phyloP scores from a whole-genome alignment of 2,329 filamentous ascomycete genomes.

The Alternaria angustiovoidea region DNA sequence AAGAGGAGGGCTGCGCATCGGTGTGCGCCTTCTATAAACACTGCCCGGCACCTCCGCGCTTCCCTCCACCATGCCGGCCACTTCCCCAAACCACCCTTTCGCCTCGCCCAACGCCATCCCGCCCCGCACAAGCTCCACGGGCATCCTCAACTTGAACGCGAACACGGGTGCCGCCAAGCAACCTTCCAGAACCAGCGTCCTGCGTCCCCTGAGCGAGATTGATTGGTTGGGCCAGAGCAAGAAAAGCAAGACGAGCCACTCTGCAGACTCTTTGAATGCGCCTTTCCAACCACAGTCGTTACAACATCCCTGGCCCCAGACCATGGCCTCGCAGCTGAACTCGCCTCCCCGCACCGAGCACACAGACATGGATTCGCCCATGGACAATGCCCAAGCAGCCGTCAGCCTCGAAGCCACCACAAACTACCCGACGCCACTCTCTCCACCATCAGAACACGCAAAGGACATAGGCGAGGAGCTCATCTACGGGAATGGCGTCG shows the following conservation, averaged over 20 bases:
- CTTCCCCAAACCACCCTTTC: slow-evolving; percentile 37
- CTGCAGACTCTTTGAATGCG: slow-evolving; percentile 22
- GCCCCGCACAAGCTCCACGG: slow-evolving; percentile 50
- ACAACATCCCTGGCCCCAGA: slow-evolving; percentile 11
- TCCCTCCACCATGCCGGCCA: slow-evolving; percentile 27
- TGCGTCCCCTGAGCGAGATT: slow-evolving; percentile 49
- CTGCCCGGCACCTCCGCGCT: slow-evolving; percentile 2
- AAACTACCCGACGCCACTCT: slow-evolving; percentile 41
- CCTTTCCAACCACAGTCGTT: slow-evolving; percentile 7
- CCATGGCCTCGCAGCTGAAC: slow-evolving; percentile 19
- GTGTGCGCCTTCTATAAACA: slow-evolving; percentile 4
- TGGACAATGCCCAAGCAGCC: slow-evolving; percentile 3
- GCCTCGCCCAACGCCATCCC: slow-evolving; percentile 52
- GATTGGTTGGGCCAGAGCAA: slow-evolving; percentile 53
- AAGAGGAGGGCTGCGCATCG: not conserved
- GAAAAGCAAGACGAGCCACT: slow-evolving; percentile 47
- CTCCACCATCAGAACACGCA: slow-evolving; percentile 35
- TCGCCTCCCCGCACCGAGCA: not conserved
- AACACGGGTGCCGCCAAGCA: slow-evolving; percentile 32
- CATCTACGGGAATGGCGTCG: slow-evolving; percentile 52
- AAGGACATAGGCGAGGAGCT: slow-evolving; percentile 48
- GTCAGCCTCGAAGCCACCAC: slow-evolving; percentile 24
- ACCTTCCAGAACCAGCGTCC: slow-evolving; percentile 35
- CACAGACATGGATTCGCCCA: slow-evolving; percentile 9
- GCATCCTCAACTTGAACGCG: slow-evolving; percentile 41